A percentile compares a stretch with the other conserved stretches of the same genome.
Conservation (phyloP, 139 green algal genomes). For the Eudorina sp. region DNA sequence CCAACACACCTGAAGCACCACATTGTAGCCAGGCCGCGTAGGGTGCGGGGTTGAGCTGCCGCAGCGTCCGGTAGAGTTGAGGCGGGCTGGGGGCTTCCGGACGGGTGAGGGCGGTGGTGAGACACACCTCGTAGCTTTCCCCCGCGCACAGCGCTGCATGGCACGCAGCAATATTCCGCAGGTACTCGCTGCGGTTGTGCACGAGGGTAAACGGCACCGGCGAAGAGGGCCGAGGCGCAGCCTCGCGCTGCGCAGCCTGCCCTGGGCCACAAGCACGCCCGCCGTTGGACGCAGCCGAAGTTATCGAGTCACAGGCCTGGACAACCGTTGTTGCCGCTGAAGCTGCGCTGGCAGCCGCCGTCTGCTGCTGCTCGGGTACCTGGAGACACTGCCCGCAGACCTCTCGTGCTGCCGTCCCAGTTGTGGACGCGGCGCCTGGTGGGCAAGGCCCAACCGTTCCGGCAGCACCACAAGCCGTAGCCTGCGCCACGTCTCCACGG, state of each 20-base stretch:
- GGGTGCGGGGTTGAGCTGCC: constrained; percentile 93
- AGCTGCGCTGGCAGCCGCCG: too few species aligned
- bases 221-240: background rate
- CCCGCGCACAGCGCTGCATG: constrained; percentile 82
- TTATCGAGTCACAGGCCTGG: too few species aligned
- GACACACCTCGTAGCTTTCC: constrained; percentile 98
- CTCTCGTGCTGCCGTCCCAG: too few species aligned
- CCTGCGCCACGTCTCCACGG: too few species aligned
- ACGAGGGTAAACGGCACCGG: constrained; percentile 65
- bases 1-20: constrained; percentile 49
- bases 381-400: background rate
- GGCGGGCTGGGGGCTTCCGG: constrained; percentile 47
- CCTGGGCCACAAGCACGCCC: too few species aligned
- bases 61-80: constrained; percentile 85
- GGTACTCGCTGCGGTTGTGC: constrained; percentile 74
- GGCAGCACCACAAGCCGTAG: too few species aligned
- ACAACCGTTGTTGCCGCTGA: too few species aligned
- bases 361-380: too few species aligned
- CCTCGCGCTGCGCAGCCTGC: background rate
- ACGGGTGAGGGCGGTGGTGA: constrained; percentile 85
- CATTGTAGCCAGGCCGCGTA: constrained; percentile 93
- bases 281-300: too few species aligned
- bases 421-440: too few species aligned
- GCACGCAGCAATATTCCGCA: constrained; percentile 82
- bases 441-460: too few species aligned